phyloP scores from a whole-genome alignment of 2,329 filamentous ascomycete species.

The Hortaea werneckii region DNA sequence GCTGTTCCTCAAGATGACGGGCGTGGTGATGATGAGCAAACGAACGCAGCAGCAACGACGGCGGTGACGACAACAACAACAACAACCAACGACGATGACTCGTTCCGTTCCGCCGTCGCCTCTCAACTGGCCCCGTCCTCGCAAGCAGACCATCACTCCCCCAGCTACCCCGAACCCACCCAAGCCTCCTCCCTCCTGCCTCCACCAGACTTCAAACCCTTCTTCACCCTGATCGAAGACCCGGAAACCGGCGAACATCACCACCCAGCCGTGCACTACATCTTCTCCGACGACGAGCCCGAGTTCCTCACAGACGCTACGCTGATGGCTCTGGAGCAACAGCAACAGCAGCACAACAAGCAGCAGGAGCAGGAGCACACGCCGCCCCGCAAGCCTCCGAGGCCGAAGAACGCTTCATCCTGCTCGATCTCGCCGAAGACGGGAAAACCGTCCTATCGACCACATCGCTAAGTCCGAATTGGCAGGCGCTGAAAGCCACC shows the following conservation, averaged over 20 bases:
- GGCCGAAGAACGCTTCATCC: slow-evolving; percentile 43
- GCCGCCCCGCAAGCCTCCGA: not conserved
- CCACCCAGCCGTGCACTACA: slow-evolving; percentile 81
- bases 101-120: too few relatives aligned
- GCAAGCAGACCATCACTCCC: not conserved
- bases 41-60: not conserved
- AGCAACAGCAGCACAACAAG: slow-evolving; percentile 24
- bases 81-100: too few relatives aligned
- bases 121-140: not conserved
- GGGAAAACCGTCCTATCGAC: slow-evolving; percentile 52
- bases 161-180: slow-evolving; percentile 3
- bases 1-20: not conserved
- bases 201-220: slow-evolving; percentile 55
- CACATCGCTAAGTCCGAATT: slow-evolving; percentile 62
- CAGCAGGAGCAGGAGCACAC: slow-evolving; percentile 20
- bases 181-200: slow-evolving; percentile 11
- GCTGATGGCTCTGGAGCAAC: slow-evolving; percentile 45
- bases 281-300: slow-evolving; percentile 86
- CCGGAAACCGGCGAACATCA: slow-evolving; percentile 60
- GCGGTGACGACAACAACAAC: not conserved
- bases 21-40: too few relatives aligned
- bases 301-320: slow-evolving; percentile 61
- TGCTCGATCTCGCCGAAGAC: slow-evolving; percentile 43
- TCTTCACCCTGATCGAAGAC: slow-evolving; percentile 81
- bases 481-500: slow-evolving; percentile 51